Percentiles rank a stretch among this genome's conserved stretches.
Conservation (phyloP, 352 stramenopile species). For the Globisporangium perplexum region DNA sequence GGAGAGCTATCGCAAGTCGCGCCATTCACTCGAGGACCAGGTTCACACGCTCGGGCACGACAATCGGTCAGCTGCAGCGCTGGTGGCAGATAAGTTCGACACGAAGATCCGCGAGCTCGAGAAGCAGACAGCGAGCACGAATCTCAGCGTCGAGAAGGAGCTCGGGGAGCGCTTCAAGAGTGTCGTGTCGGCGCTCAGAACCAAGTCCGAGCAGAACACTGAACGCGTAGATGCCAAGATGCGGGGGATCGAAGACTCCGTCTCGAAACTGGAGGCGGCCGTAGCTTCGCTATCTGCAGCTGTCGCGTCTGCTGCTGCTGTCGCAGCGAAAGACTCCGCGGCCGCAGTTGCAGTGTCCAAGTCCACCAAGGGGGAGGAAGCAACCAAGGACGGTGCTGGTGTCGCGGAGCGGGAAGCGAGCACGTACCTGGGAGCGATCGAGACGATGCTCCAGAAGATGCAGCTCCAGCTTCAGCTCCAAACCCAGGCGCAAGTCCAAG, state of each 20-base stretch:
- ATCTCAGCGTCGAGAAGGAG: constrained; percentile 13
- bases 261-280: background rate
- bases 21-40: constrained; percentile 45
- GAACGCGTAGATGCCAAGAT: background rate
- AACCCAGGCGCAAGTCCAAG: constrained; percentile 20
- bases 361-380: background rate
- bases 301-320: background rate
- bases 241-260: background rate
- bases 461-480: constrained; percentile 58
- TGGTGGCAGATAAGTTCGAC: constrained; percentile 22
- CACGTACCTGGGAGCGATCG: constrained; percentile 37
- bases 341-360: background rate
- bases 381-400: background rate
- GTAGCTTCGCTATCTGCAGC: constrained; percentile 1
- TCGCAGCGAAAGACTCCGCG: background rate
- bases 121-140: constrained; percentile 16
- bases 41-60: constrained; percentile 37
- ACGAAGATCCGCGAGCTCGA: constrained; percentile 27
- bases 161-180: constrained; percentile 2
- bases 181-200: constrained; percentile 4
- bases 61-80: constrained; percentile 22
- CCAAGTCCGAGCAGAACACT: background rate
- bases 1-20: constrained; percentile 35
- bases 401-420: constrained; percentile 22
- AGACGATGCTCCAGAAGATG: constrained; percentile 57